Percentiles rank a stretch among this genome's conserved stretches.
Conservation (phyloP, 1,139 yeast genomes). For the Magnusiomyces suaveolens region DNA sequence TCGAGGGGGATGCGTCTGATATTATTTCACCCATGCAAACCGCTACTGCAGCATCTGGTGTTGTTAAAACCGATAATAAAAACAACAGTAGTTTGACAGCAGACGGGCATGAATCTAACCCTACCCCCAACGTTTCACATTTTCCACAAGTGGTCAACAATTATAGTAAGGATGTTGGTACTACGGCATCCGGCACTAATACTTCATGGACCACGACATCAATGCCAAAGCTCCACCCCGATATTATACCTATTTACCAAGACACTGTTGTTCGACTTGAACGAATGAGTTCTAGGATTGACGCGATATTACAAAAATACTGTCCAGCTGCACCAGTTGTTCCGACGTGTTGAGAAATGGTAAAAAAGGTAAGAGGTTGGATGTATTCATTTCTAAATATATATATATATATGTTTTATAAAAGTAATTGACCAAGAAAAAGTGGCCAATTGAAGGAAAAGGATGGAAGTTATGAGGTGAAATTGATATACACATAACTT, state of each 20-base stretch:
- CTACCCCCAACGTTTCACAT: no score
- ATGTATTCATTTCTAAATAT: no score
- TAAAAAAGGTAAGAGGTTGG: no score
- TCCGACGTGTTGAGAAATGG: not conserved
- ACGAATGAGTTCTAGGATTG: slow-evolving; percentile 16
- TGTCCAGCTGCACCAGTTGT: not conserved
- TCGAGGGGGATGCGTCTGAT: not conserved
- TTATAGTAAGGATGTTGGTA: not conserved
- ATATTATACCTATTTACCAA: slow-evolving; percentile 25
- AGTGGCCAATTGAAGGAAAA: no score
- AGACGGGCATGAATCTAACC: slow-evolving; percentile 3
- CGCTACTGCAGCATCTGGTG: not conserved
- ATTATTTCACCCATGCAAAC: no score
- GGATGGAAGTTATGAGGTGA: no score
- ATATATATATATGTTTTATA: no score
- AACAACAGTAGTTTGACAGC: slow-evolving; percentile 1
- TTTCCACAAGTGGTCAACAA: no score
- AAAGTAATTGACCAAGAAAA: no score
- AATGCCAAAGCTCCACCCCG: slow-evolving; percentile 24
- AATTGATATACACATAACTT: no score
- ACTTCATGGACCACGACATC: not conserved
- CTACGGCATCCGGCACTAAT: not conserved
- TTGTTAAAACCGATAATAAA: not conserved
- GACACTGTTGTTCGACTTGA: slow-evolving; percentile 26
- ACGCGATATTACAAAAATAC: not conserved